phyloP scores from a whole-genome alignment of 371 early-diverging fungal genomes.

The Mortierella sp. region DNA sequence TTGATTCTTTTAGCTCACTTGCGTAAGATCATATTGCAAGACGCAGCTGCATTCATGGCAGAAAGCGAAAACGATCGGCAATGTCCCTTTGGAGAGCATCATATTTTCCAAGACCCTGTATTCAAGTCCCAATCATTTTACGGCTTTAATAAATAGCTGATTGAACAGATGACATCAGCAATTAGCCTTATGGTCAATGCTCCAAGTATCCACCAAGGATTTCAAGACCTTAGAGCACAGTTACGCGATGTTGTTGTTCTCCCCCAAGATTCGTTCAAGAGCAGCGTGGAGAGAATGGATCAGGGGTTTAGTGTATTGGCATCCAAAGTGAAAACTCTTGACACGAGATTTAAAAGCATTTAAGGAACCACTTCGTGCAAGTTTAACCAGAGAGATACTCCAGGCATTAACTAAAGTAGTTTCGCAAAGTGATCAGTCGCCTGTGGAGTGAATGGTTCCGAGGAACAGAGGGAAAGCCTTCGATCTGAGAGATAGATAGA shows the following conservation, averaged over 20 bases:
- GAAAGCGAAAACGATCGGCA: not conserved
- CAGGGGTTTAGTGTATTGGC: not conserved
- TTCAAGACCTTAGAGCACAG: not conserved
- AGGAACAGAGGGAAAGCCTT: not conserved
- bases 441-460: slow-evolving; percentile 15
- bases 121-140: not conserved
- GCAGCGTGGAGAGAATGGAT: not conserved
- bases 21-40: slow-evolving; percentile 2
- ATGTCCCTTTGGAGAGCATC: not conserved
- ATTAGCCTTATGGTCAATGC: not conserved
- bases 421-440: not conserved
- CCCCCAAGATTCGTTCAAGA: too few species aligned
- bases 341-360: not conserved
- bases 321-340: not conserved
- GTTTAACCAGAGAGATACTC: too few species aligned
- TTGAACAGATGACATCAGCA: not conserved
- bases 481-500: not conserved
- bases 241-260: not conserved
- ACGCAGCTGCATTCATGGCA: not conserved
- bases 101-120: slow-evolving; percentile 1
- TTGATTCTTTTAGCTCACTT: slow-evolving; percentile 1
- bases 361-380: not conserved
- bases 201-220: not conserved
- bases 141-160: not conserved
- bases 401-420: too few species aligned